Evolutionary conservation across 2,329 filamentous ascomycete genomes (phyloP).

Genomic region (Aureobasidium musti): DNA sequence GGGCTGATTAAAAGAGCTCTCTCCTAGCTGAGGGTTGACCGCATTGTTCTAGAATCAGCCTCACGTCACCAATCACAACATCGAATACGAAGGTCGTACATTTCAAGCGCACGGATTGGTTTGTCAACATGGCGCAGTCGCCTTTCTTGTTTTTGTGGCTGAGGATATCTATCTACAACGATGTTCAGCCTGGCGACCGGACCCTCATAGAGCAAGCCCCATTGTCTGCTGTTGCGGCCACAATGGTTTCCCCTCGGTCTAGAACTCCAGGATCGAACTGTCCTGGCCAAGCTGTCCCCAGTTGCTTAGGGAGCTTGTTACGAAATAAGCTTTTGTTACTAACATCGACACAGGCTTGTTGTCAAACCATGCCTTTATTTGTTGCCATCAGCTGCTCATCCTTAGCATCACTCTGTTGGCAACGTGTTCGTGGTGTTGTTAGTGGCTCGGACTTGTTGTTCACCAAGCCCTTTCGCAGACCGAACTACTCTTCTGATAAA

Average conservation of each 20-base stretch:
- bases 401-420: neutral
- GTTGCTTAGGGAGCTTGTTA: neutral
- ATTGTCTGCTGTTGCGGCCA: neutral
- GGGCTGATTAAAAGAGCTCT: constrained; percentile 9
- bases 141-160: constrained; percentile 10
- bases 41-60: constrained; percentile 14
- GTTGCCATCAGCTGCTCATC: neutral
- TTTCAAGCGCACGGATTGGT: constrained; percentile 17
- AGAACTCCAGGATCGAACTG: neutral
- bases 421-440: neutral
- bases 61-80: constrained; percentile 14
- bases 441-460: too few relatives aligned
- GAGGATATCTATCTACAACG: neutral
- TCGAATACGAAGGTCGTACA: constrained; percentile 6
- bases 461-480: too few relatives aligned
- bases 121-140: neutral
- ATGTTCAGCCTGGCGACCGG: neutral
- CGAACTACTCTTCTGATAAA: neutral
- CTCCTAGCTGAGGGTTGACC: constrained; percentile 7
- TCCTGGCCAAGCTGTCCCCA: neutral
- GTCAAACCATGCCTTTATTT: neutral
- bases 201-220: neutral
- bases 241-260: neutral
- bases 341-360: neutral
- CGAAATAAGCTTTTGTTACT: neutral